Conservation (phyloP, 768 basidiomycete genomes). For the Cytidiella melzeri region DNA sequence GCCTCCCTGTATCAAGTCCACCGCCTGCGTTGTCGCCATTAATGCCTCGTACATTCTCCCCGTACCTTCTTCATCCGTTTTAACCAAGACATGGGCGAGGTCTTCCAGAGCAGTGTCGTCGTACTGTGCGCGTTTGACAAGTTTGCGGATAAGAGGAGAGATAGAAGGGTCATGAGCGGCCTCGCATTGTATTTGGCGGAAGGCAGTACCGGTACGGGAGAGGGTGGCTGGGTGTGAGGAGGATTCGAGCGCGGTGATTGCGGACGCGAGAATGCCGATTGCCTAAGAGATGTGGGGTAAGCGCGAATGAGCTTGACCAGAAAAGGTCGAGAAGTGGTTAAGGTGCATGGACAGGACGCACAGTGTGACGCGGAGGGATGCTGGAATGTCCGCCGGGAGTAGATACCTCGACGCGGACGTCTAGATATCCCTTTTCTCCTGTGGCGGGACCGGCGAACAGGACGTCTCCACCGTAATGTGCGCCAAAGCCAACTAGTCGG, state of each 20-base stretch:
- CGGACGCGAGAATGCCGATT: conserved; percentile 73
- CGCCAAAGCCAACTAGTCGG: conserved; percentile 13
- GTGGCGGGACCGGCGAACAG: conserved; percentile 18
- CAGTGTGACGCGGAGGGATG: conserved; percentile 37
- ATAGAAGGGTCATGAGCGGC: conserved; percentile 56
- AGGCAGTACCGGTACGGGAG: conserved; percentile 50
- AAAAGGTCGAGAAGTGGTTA: too few species aligned
- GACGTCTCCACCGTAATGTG: conserved; percentile 13
- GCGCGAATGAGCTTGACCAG: too few species aligned
- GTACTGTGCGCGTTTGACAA: conserved; percentile 40
- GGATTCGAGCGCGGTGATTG: conserved; percentile 63
- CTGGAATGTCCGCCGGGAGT: conserved; percentile 36
- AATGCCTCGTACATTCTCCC: conserved; percentile 39
- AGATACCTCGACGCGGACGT: conserved; percentile 24
- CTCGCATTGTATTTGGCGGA: conserved; percentile 56
- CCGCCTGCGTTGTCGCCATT: conserved; percentile 70
- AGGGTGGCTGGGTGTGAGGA: conserved; percentile 52
- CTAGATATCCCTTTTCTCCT: conserved; percentile 28
- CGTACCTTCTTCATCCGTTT: conserved; percentile 28
- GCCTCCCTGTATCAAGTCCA: conserved; percentile 46
- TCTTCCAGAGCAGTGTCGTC: conserved; percentile 46
- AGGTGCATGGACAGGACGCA: too few species aligned
- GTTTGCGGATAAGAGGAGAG: conserved; percentile 37
- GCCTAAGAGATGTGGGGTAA: too few species aligned
- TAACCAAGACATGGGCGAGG: conserved; percentile 41